Evolutionary conservation across 2,329 filamentous ascomycete genomes (phyloP), one percentile per base, ranked within the genome.

Genomic region (Aspergillus glaucus): DNA sequence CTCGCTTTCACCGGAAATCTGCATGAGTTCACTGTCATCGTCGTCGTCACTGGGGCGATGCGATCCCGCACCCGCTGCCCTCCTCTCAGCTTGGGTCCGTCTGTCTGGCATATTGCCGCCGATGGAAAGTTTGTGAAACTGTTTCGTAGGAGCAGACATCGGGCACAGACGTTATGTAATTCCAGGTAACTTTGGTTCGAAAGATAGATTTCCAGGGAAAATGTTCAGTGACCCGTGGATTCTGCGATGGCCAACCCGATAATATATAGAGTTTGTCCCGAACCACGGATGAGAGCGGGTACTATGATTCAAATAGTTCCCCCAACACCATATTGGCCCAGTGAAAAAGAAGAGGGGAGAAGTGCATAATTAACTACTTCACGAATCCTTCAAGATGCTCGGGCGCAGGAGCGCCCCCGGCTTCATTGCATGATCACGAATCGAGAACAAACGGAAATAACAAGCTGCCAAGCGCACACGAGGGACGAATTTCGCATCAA

Each of bases 81-180:
- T 30, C 26, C 26, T 57, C 30, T 60, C 60, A 19, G 57, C 53
- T 43, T 65, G 57, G 49, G 57, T 55, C 39, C 58, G 63, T 47
- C 57, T 55, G 43, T 53, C 57, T 47, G 64, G 54, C 63, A 71
- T 67, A 42, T 60, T 59, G 46, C 56, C 61, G 52, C 60, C 62
- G 50, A 73, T 66, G 46, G 67, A 71, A 49, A 72, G 63, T 54
- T 59, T 63, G 50, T 60, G 61, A 39, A 73, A 62, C 55, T 70
- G 61, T 50, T 60, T 65, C 34, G 66, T 69, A 49, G 70, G 69
- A 47, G 67, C 57, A 55, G 68, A 67, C 69, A 72, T 72, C 42
- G n/a, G 46, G 43, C 46, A 51, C 49, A 45, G 52, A 57, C 51
- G 21, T 19, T 22, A 24, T n/a, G 37, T 40, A 40, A 40, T 10